These are phyloP conservation scores for Fusarium humuli DNA, from an alignment of 2,329 filamentous ascomycete species.

Conservation along the genomic window DNA sequence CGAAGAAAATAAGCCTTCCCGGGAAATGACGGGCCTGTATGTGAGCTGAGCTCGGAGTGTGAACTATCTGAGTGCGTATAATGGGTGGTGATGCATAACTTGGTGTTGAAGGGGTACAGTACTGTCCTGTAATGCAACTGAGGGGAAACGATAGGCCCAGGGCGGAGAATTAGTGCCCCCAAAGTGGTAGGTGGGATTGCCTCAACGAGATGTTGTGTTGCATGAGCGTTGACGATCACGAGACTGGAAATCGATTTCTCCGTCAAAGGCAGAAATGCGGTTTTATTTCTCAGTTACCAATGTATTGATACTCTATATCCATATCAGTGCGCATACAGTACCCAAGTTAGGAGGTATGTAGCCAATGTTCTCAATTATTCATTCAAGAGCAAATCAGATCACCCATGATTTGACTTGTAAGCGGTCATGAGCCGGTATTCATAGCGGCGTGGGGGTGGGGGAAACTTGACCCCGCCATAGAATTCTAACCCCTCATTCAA, in stretches of 20 bases:
- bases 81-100: slow-evolving; percentile 12
- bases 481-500: slow-evolving; percentile 20
- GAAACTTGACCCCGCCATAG: slow-evolving; percentile 10
- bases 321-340: background rate
- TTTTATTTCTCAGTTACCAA: background rate
- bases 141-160: background rate
- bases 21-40: slow-evolving; percentile 8
- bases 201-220: background rate
- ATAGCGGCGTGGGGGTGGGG: slow-evolving; percentile 33
- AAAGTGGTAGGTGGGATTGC: slow-evolving; percentile 34
- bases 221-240: slow-evolving; percentile 8
- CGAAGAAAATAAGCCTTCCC: slow-evolving; percentile 2
- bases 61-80: slow-evolving; percentile 15
- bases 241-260: background rate
- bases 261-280: background rate
- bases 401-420: slow-evolving; percentile 13
- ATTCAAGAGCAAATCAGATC: slow-evolving; percentile 1
- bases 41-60: background rate
- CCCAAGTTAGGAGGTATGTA: background rate
- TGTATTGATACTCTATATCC: background rate
- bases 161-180: slow-evolving; percentile 40
- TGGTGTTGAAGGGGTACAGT: slow-evolving; percentile 27
- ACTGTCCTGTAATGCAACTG: background rate
- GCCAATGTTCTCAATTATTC: too few species aligned
- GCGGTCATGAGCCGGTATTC: slow-evolving; percentile 19